Base-by-base conservation (phyloP, 352 stramenopile genomes). In the Pythium chondricola region DNA sequence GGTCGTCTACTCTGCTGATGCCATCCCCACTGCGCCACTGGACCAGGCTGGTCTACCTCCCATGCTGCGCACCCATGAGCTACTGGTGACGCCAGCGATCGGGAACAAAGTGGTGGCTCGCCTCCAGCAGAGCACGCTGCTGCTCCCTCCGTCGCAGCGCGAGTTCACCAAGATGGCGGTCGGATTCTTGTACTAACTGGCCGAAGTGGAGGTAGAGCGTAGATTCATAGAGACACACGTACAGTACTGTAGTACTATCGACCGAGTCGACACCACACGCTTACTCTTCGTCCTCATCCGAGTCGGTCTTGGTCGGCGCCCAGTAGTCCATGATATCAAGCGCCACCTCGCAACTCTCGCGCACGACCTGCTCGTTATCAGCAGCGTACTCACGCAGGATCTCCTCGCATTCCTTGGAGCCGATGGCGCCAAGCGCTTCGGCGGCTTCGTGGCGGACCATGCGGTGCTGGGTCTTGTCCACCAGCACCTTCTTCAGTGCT, bases 391-490 rank as follows among this genome's bases (percentile, higher is more conserved):
- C 41, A 33, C 71, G 65, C 11, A 99, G 61, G 36, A 98, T 88
- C 21, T 70, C 61, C 66, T 98, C 87, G 48, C 87, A 96, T 31
- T 97, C 86, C 29, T 72, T 72, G 16, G 88, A 90, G 54, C 95
- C 95, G 56, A 99, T 98, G 5, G 95, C 92, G 44, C 96, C 96
- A 7, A 98, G 73, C 22, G 96, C 95, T 77, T 99, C 96, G 0
- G 95, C 95, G 27, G 91, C 95, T 65, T 99, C 96, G 66, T 99
- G 96, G 53, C 96, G 85, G 26, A 98, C 96, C 94, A 99, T 98
- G 37, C 78, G 71, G 72, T 99, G 96, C 73, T 99, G 91, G 25
- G 55, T 76, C 24, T 71, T 50, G 65, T 98, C 71, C 46, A 85
- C 58, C 14, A 99, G 71, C 41, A 94, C 87, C 35, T 71, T 77